A percentile compares a stretch with the other conserved stretches of the same genome.
Conservation (phyloP, 768 basidiomycete species). For the button mushroom (Agaricus bisporus) region DNA sequence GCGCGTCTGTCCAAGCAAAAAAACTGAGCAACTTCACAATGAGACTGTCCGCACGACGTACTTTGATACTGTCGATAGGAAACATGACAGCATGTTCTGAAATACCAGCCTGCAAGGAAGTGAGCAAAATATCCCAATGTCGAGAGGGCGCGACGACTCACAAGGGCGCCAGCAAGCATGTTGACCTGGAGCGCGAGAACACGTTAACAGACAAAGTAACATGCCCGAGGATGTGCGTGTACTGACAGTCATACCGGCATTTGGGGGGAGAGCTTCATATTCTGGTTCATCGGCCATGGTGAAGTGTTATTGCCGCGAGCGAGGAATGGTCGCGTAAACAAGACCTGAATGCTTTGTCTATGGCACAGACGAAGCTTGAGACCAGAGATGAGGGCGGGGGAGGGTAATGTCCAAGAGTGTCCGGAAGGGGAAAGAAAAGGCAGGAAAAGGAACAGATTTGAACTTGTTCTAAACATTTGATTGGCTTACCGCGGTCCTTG, state of each 20-base stretch:
- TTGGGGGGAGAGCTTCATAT: conserved; percentile 39
- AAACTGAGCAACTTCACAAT: conserved; percentile 6
- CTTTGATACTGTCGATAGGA: conserved; percentile 98
- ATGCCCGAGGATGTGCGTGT: conserved; percentile 7
- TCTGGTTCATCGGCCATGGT: conserved; percentile 15
- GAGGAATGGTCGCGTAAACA: not conserved
- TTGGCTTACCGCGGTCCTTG: too few relatives aligned
- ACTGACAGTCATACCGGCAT: conserved; percentile 72
- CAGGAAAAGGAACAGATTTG: too few relatives aligned
- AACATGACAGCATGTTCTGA: conserved; percentile 99
- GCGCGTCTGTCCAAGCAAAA: conserved; percentile 63
- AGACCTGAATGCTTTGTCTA: not conserved
- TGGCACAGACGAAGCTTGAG: not conserved
- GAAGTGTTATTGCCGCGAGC: not conserved
- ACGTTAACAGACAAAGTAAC: conserved; percentile 9
- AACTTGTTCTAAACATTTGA: too few relatives aligned
- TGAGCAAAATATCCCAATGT: conserved; percentile 2
- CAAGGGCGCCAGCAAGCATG: conserved; percentile 95
- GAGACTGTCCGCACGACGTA: conserved; percentile 26
- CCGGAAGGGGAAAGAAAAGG: not conserved
- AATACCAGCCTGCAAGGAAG: conserved; percentile 76
- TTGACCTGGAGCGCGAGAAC: conserved; percentile 55
- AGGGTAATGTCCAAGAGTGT: not conserved
- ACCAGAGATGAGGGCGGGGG: too few relatives aligned
- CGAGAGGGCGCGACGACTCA: conserved; percentile 32